These are phyloP conservation scores for Talaromyces sp. DNA, from an alignment of 2,329 filamentous ascomycete species.

Conservation along the genomic window DNA sequence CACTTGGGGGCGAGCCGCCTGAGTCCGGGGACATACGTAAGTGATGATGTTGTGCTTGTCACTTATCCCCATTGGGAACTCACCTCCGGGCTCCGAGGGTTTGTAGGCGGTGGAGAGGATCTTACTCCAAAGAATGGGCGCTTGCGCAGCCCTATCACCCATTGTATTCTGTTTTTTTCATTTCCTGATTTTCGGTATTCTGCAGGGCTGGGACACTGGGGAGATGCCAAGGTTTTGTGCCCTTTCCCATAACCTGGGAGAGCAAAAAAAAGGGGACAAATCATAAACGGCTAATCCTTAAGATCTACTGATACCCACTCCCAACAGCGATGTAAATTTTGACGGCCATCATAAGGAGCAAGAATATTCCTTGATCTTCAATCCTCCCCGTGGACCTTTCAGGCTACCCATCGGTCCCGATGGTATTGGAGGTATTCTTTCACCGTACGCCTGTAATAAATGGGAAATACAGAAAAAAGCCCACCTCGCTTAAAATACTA, in stretches of 20 bases:
- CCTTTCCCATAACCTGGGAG: not conserved
- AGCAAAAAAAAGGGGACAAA: not conserved
- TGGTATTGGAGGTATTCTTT: too few relatives aligned
- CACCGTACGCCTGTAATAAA: too few relatives aligned
- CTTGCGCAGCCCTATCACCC: constrained; percentile 5
- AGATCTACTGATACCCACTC: too few relatives aligned
- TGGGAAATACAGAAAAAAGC: too few relatives aligned
- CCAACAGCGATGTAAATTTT: too few relatives aligned
- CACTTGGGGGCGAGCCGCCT: constrained; percentile 3
- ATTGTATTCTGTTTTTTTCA: not conserved
- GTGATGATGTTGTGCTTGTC: constrained; percentile 25
- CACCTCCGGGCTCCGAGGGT: constrained; percentile 20
- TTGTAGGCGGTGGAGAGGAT: constrained; percentile 9
- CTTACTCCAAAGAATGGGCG: not conserved
- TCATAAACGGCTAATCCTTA: not conserved
- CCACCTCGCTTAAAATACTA: too few relatives aligned
- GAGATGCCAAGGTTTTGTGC: not conserved
- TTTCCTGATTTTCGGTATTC: not conserved
- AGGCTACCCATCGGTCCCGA: too few relatives aligned
- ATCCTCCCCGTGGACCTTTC: too few relatives aligned
- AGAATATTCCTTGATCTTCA: too few relatives aligned
- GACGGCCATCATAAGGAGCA: too few relatives aligned
- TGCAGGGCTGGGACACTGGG: constrained; percentile 1
- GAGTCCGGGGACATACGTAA: constrained; percentile 26
- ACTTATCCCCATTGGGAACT: constrained; percentile 19